Evolutionary conservation across 805 yeast genomes (phyloP).

Genomic region (Wickerhamomyces kurtzmanii): DNA sequence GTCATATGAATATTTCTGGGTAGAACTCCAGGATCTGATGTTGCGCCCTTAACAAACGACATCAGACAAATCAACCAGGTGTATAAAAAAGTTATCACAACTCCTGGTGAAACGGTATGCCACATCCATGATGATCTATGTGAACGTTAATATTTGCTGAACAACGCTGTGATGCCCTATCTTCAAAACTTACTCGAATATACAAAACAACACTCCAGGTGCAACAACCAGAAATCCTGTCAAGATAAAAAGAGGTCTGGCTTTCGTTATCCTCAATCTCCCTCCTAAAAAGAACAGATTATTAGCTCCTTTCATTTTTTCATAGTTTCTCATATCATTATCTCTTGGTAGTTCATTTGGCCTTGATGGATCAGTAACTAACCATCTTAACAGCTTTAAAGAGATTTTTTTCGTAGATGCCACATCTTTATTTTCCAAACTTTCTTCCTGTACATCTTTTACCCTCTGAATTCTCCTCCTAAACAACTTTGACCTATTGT

Average conservation of each 20-base stretch:
- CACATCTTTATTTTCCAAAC: too few relatives aligned
- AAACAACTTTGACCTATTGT: too few relatives aligned
- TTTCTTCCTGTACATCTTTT: too few relatives aligned
- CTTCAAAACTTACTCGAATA: conserved; percentile 26
- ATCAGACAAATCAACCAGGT: conserved; percentile 39
- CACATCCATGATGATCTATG: conserved; percentile 41
- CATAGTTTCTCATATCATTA: conserved; percentile 26
- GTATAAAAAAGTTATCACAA: conserved; percentile 48
- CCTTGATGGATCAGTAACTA: conserved; percentile 9
- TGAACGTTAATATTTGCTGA: conserved; percentile 1
- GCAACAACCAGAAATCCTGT: conserved; percentile 24
- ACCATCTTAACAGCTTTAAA: conserved; percentile 15
- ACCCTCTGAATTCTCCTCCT: too few relatives aligned
- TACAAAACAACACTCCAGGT: conserved; percentile 45
- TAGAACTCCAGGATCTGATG: conserved; percentile 60
- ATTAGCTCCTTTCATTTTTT: conserved; percentile 28
- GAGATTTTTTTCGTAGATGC: too few relatives aligned
- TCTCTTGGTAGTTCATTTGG: not conserved
- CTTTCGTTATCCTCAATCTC: conserved; percentile 34
- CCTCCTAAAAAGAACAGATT: conserved; percentile 59
- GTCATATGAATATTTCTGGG: conserved; percentile 60
- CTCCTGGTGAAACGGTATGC: conserved; percentile 43
- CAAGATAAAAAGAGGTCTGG: conserved; percentile 27
- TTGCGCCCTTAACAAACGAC: conserved; percentile 43
- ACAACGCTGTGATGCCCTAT: conserved; percentile 12